Percentiles rank a stretch among this genome's conserved stretches.
phyloP scores from a whole-genome alignment of 345 rosid species.

The Camelina hispida region DNA sequence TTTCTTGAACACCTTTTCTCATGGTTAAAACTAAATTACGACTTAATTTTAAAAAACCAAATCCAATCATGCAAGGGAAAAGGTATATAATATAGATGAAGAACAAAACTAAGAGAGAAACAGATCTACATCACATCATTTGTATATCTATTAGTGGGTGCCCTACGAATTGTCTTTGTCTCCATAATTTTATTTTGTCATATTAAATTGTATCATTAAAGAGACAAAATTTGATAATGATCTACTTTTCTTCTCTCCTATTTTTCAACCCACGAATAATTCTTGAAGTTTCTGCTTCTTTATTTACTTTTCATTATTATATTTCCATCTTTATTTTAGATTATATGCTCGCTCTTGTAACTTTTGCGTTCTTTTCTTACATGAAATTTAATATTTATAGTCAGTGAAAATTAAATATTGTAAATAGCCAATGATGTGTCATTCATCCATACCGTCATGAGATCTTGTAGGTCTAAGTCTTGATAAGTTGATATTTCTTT shows the following conservation, averaged over 20 bases:
- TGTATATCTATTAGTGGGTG: conserved; percentile 32
- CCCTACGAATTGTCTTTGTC: conserved; percentile 46
- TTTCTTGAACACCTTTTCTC: conserved; percentile 18
- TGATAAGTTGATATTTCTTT: not conserved
- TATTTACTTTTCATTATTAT: conserved; percentile 34
- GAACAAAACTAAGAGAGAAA: conserved; percentile 34
- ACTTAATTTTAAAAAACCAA: conserved; percentile 13
- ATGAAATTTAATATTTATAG: not conserved
- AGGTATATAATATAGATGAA: not conserved
- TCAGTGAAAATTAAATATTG: conserved; percentile 6
- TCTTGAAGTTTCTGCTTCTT: conserved; percentile 51
- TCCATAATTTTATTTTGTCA: conserved; percentile 29
- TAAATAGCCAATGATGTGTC: not conserved
- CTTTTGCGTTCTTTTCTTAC: conserved; percentile 29
- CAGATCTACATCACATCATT: conserved; percentile 38
- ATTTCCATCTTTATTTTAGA: conserved; percentile 41
- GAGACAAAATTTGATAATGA: conserved; percentile 39
- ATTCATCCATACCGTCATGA: not conserved
- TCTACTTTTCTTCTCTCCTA: conserved; percentile 33
- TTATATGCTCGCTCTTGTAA: conserved; percentile 36
- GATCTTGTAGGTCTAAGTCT: not conserved
- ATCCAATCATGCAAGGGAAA: conserved; percentile 25
- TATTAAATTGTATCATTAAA: conserved; percentile 35
- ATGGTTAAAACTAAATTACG: conserved; percentile 3
- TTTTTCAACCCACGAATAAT: conserved; percentile 37